Conservation (phyloP, 2,329 filamentous ascomycete genomes). For the Nemania bipapillata region DNA sequence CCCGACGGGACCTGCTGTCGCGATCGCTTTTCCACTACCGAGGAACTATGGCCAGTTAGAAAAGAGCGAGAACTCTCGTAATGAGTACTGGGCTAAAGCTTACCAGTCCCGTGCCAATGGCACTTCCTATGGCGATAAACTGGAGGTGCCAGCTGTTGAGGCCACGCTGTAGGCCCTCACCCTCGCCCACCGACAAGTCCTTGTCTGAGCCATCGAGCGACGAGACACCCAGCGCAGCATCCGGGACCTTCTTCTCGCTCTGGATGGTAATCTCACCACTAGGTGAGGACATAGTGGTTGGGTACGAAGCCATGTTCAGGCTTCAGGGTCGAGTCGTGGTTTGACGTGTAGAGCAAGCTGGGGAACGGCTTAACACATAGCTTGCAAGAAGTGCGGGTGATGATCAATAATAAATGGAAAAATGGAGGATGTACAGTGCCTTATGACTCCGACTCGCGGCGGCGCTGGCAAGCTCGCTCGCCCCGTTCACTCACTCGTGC, state of each 20-base stretch:
- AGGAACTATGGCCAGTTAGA: slow-evolving; percentile 61
- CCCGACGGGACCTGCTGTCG: slow-evolving; percentile 72
- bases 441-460: slow-evolving; percentile 6
- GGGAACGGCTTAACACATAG: slow-evolving; percentile 29
- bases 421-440: neutral
- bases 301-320: slow-evolving; percentile 25
- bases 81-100: neutral
- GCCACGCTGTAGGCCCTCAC: slow-evolving; percentile 50
- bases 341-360: slow-evolving; percentile 11
- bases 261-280: slow-evolving; percentile 2
- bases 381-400: neutral
- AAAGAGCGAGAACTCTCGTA: neutral
- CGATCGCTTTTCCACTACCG: slow-evolving; percentile 71
- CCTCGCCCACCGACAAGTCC: slow-evolving; percentile 47
- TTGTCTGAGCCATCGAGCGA: slow-evolving; percentile 36
- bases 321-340: slow-evolving; percentile 6
- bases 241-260: slow-evolving; percentile 33
- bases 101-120: slow-evolving; percentile 74
- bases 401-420: slow-evolving; percentile 22
- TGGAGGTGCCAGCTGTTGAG: slow-evolving; percentile 52
- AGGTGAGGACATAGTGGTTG: neutral
- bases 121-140: slow-evolving; percentile 61
- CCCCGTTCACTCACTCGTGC: neutral
- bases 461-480: neutral
- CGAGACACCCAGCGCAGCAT: neutral